phyloP scores from a whole-genome alignment of 208 protist genomes.

The Herpetomonas samuelpessoai region DNA sequence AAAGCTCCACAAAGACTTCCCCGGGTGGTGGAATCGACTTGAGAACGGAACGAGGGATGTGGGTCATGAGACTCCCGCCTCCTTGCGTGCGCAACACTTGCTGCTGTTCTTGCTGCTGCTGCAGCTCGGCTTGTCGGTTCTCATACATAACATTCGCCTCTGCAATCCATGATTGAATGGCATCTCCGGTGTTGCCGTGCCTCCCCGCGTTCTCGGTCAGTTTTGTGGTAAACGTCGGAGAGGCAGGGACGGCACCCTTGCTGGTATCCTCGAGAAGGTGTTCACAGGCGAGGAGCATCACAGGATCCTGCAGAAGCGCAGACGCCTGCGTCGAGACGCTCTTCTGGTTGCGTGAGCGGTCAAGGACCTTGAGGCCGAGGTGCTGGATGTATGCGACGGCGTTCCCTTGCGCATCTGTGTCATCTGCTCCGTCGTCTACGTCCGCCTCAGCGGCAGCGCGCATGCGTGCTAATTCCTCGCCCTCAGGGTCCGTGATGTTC shows the following conservation, averaged over 20 bases:
- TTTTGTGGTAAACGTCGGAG: neutral
- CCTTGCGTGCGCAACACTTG: neutral
- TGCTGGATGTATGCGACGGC: neutral
- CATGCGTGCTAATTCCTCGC: neutral
- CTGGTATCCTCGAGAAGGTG: conserved; percentile 35
- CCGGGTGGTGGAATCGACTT: conserved; percentile 19
- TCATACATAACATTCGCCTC: neutral
- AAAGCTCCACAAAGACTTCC: conserved; percentile 47
- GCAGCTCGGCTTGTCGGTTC: no score
- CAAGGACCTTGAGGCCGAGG: neutral
- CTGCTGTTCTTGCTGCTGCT: no score
- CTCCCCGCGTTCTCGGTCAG: neutral
- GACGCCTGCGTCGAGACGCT: conserved; percentile 38
- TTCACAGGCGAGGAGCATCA: conserved; percentile 44
- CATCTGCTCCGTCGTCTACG: no score
- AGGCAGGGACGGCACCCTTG: neutral
- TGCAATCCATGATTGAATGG: neutral
- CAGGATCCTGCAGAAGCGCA: conserved; percentile 35
- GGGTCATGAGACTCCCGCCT: neutral
- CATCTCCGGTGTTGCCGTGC: neutral
- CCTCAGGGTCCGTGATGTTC: conserved; percentile 19
- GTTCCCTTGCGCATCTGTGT: neutral
- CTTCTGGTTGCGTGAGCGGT: neutral
- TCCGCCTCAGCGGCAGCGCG: no score
- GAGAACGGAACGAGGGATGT: conserved; percentile 20